Evolutionary conservation across 129 eudicot genomes (phyloP).

Genomic region (carrot (Daucus carota)): DH1_v3.0 NC_030386.2:21776001-21776500

Average conservation of each 20-base stretch:
- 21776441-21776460: neutral
- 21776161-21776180: constrained; percentile 32
- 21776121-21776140: neutral
- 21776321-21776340: neutral
- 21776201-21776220: constrained; percentile 87
- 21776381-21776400: constrained; percentile 15
- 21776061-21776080: neutral
- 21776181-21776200: constrained; percentile 47
- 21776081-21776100: neutral
- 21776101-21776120: neutral
- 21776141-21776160: neutral
- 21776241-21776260: constrained; percentile 67
- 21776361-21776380: constrained; percentile 16
- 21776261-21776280: constrained; percentile 55
- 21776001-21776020: neutral
- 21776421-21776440: neutral
- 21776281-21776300: constrained; percentile 10
- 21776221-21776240: constrained; percentile 59
- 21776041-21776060: neutral
- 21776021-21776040: neutral
- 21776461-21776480: neutral
- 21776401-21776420: constrained; percentile 16
- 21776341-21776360: constrained; percentile 14
- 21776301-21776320: neutral
- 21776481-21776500: neutral